Evolutionary conservation across 2,329 filamentous ascomycete genomes (phyloP).

Genomic region (Trichoderma simmonsii): DNA sequence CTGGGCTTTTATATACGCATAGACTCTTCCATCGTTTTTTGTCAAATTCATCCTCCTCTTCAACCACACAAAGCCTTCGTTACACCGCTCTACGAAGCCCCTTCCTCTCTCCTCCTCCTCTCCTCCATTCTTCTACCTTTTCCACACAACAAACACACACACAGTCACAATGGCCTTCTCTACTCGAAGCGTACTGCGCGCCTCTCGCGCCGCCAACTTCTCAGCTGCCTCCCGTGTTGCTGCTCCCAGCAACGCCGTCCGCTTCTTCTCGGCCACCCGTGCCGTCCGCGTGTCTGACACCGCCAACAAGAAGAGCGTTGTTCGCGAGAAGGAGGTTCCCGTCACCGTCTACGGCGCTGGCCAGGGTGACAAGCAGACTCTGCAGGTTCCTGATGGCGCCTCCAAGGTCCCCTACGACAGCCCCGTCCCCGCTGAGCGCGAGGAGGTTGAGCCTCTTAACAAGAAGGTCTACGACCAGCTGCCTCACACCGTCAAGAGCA

Average conservation of each 20-base stretch:
- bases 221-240: conserved; percentile 27
- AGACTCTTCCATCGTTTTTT: background rate
- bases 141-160: background rate
- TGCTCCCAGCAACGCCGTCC: conserved; percentile 27
- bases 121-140: background rate
- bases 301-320: conserved; percentile 49
- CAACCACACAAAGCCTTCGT: background rate
- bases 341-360: conserved; percentile 50
- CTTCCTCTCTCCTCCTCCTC: background rate
- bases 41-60: background rate
- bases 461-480: conserved; percentile 53
- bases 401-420: conserved; percentile 43
- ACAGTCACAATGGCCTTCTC: conserved; percentile 35
- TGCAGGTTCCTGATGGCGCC: conserved; percentile 47
- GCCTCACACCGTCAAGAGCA: conserved; percentile 64
- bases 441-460: conserved; percentile 50
- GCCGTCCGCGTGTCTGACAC: conserved; percentile 36
- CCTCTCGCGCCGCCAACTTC: conserved; percentile 33
- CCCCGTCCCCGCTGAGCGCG: conserved; percentile 41
- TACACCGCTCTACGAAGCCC: conserved; percentile 5
- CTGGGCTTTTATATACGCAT: background rate
- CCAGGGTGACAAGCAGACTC: conserved; percentile 54
- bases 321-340: conserved; percentile 56
- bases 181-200: conserved; percentile 35
- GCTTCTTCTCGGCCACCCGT: conserved; percentile 35